Evolutionary conservation across 495 filamentous ascomycete genomes (phyloP), one percentile per base, ranked within the genome.

Genomic region (Xylaria castorea): DNA sequence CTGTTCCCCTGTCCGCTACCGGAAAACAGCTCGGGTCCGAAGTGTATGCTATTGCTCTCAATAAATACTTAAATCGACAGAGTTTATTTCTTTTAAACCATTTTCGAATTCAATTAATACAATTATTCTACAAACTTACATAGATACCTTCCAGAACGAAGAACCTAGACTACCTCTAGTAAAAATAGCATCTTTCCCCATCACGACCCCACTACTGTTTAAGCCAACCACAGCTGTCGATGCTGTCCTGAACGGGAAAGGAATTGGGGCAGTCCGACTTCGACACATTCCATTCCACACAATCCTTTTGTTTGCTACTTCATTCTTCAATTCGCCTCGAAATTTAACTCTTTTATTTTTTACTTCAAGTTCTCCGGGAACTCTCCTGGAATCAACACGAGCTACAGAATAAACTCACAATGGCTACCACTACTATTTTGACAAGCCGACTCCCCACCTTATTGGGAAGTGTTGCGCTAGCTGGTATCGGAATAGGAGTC

Each of bases 401-500:
- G 18, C 1, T 5, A 6, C 3, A 42, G 18, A 64, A 11, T 34
- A 50, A 6, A 38, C 38, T 18, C 2, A 58, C 8, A n/a, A 72
- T 72, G 70, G 63, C 70, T 12, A 18, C 53, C 20, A 66, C 20
- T 12, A 16, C 62, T 40, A 51, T 71, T 32, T 25, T 60, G 16
- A 48, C 53, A 20, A 42, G 50, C 7, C 40, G 12, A 27, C 62
- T 71, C 38, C 50, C 70, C 0, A 36, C 61, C 53, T n/a, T 72
- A 9, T 0, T 72, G 5, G 70, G 62, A 61, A 51, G 50, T 12
- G 62, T 69, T 44, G 74, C 74, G 30, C 18, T 75, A 25, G 73
- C 71, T 22, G 72, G 78, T 12, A 25, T 73, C 5, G 73, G 78
- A 4, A 27, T 71, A 57, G 74, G 74, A 1, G n/a, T 76, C n/a